Evolutionary conservation across 176 grass and related monocot species (phyloP), one percentile per base, ranked within the genome.

Genomic region (Aegilops sharonensis): DNA sequence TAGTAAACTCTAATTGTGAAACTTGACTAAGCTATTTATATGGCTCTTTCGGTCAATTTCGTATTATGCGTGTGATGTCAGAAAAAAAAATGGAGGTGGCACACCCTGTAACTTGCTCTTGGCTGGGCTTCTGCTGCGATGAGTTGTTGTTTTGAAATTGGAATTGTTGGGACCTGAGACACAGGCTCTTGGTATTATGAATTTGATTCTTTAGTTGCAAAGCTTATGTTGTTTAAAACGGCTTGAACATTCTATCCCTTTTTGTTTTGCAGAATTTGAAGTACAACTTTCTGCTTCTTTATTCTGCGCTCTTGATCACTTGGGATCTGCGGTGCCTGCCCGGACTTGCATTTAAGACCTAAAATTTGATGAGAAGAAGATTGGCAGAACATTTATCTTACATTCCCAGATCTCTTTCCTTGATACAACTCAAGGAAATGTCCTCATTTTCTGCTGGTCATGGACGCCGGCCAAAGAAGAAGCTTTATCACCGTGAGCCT

Each of bases 401-500:
- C 11, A 15, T 75, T 68, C 36, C 50, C 7, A 81, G 64, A 79
- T 48, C 4, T 36, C 66, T 89, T 83, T 34, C 56, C 45, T 68
- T 70, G 24, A 30, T 89, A 78, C 90, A 71, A 88, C 64, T 71
- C 47, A 83, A 82, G 81, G 54, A 68, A 71, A 80, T 95, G 88
- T 92, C 87, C 23, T 85, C 93, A 18, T 91, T 86, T 83, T 91
- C 93, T 6, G 31, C 68, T 9, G 79, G 84, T 64, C 87, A 88
- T 66, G 93, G 84, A 6, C 84, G 72, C 24, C 88, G 90, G 14
- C 84, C 93, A 2, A 98, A 95, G 88, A 95, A 95, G 83, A 98
- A 94, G 74, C 56, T 98, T 43, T 98, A 98, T 84, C 85, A 95
- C 75, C 90, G 93, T 36, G 92, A 94, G 5, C 84, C 88, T 57